Percentiles rank a stretch among this genome's conserved stretches.
phyloP scores from a whole-genome alignment of 306 rosid species.

The Rosa lucieae region DNA sequence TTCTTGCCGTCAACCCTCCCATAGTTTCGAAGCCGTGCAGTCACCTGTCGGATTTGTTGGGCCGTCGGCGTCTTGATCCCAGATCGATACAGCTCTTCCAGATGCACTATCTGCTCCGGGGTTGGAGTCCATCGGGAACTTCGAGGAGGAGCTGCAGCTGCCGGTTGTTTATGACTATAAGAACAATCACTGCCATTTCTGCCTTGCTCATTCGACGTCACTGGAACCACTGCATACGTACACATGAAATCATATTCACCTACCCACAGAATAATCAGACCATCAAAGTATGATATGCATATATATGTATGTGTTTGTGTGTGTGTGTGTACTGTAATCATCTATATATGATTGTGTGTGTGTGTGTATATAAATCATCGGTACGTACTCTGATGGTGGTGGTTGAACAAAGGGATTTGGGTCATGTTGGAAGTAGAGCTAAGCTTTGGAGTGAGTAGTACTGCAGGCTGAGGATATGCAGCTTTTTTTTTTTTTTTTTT shows the following conservation, averaged over 20 bases:
- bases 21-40: slow-evolving; percentile 53
- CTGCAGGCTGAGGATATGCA: neutral
- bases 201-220: neutral
- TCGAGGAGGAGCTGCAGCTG: slow-evolving; percentile 17
- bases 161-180: neutral
- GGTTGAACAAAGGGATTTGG: neutral
- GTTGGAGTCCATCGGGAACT: slow-evolving; percentile 77
- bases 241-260: neutral
- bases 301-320: no score
- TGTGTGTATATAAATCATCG: neutral
- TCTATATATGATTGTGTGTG: no score
- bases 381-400: neutral
- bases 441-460: neutral
- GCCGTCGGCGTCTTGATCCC: slow-evolving; percentile 70
- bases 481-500: no score
- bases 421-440: neutral
- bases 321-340: no score
- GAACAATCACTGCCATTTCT: neutral
- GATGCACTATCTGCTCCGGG: slow-evolving; percentile 51
- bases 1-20: slow-evolving; percentile 79
- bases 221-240: neutral
- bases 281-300: neutral
- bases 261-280: neutral
- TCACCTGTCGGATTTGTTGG: slow-evolving; percentile 62
- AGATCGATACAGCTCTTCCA: slow-evolving; percentile 56